These are phyloP conservation scores for Boeremia exigua DNA, from an alignment of 2,329 filamentous ascomycete species.

Conservation along the genomic window DNA sequence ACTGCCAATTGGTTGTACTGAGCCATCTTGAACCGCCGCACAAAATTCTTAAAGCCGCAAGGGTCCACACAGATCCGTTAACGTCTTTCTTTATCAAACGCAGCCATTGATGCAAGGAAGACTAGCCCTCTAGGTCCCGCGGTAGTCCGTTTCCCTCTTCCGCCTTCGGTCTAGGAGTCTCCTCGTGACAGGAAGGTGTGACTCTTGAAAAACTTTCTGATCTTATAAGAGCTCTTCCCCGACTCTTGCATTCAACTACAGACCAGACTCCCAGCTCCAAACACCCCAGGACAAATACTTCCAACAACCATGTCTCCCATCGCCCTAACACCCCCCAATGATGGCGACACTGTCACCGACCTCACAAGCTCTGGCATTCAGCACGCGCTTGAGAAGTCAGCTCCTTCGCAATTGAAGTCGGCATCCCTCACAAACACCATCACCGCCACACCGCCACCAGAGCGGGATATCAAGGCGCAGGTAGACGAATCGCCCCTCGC, in stretches of 20 bases:
- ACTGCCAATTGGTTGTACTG: background rate
- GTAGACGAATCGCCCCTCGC: constrained; percentile 38
- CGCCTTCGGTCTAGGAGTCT: constrained; percentile 10
- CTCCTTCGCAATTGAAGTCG: constrained; percentile 38
- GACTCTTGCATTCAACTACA: background rate
- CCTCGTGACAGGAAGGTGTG: constrained; percentile 37
- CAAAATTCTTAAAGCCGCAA: constrained; percentile 8
- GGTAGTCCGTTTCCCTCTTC: constrained; percentile 14
- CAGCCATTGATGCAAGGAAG: constrained; percentile 18
- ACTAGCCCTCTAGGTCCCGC: constrained; percentile 22
- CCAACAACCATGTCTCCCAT: constrained; percentile 35
- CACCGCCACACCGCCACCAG: constrained; percentile 34
- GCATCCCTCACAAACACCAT: constrained; percentile 31
- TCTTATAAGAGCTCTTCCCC: constrained; percentile 26
- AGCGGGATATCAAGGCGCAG: constrained; percentile 19
- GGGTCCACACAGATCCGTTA: constrained; percentile 12
- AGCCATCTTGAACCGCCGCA: constrained; percentile 4
- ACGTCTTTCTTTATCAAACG: constrained; percentile 22
- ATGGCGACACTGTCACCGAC: constrained; percentile 32
- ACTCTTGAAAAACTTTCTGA: constrained; percentile 30
- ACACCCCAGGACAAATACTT: background rate
- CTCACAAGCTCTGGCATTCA: constrained; percentile 44
- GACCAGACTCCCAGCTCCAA: background rate
- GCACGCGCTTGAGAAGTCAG: constrained; percentile 37
- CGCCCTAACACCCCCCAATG: constrained; percentile 39